phyloP scores from a whole-genome alignment of 2,329 filamentous ascomycete genomes.

The Knoxdaviesia proteae region DNA sequence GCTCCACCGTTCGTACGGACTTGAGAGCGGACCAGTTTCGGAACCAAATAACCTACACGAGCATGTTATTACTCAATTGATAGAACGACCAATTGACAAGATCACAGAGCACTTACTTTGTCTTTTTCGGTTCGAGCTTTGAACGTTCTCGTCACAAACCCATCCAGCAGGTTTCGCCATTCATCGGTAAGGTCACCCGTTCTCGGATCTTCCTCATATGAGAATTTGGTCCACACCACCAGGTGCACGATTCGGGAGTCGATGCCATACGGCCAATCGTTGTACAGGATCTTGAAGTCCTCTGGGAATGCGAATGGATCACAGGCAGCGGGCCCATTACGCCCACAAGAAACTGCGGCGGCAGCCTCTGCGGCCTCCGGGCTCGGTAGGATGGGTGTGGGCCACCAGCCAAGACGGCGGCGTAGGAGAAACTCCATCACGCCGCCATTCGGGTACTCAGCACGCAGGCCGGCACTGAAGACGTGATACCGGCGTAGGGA shows the following conservation, averaged over 20 bases:
- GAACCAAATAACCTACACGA: slow-evolving; percentile 20
- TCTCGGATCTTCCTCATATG: slow-evolving; percentile 43
- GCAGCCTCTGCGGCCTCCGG: neutral
- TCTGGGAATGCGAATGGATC: slow-evolving; percentile 10
- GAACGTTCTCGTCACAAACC: slow-evolving; percentile 50
- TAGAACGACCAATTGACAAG: no score
- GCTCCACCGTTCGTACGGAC: slow-evolving; percentile 70
- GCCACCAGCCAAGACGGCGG: slow-evolving; percentile 48
- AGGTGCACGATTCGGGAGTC: slow-evolving; percentile 61
- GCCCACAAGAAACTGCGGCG: no score
- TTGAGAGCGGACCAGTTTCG: slow-evolving; percentile 73
- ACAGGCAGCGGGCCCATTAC: no score
- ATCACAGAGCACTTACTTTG: slow-evolving; percentile 20
- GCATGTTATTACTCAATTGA: no score
- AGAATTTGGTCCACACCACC: slow-evolving; percentile 85
- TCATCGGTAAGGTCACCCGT: slow-evolving; percentile 46
- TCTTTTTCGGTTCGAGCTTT: slow-evolving; percentile 25
- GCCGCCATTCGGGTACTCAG: slow-evolving; percentile 40
- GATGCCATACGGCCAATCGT: slow-evolving; percentile 90
- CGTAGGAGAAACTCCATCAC: slow-evolving; percentile 57
- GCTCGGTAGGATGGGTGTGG: neutral
- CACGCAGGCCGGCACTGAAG: slow-evolving; percentile 42
- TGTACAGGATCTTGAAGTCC: slow-evolving; percentile 58
- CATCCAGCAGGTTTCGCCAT: slow-evolving; percentile 45
- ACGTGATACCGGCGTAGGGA: slow-evolving; percentile 59